phyloP scores from a whole-genome alignment of 1,139 yeast species.

The Yamadazyma membranifaciens region DNA sequence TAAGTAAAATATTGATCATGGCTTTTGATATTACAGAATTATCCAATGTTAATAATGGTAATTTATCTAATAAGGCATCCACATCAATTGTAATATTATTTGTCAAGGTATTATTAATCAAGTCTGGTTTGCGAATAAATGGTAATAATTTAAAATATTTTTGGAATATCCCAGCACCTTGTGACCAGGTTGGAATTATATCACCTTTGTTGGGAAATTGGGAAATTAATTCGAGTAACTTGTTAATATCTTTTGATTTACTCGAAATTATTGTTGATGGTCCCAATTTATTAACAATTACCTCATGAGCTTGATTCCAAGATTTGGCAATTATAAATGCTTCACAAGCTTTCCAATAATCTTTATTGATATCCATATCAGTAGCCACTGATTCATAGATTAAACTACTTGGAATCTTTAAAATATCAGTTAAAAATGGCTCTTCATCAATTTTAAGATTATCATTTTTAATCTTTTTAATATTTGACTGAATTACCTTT shows the following conservation, averaged over 20 bases:
- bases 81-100: slow-evolving; percentile 15
- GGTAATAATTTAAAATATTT: slow-evolving; percentile 38
- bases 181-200: slow-evolving; percentile 54
- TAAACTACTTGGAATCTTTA: slow-evolving; percentile 46
- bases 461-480: slow-evolving; percentile 33
- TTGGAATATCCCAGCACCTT: slow-evolving; percentile 58
- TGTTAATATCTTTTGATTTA: slow-evolving; percentile 28
- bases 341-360: slow-evolving; percentile 59
- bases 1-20: slow-evolving; percentile 53
- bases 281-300: slow-evolving; percentile 59
- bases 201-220: slow-evolving; percentile 46
- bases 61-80: slow-evolving; percentile 38
- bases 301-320: slow-evolving; percentile 63
- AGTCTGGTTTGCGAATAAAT: slow-evolving; percentile 7
- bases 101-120: slow-evolving; percentile 9
- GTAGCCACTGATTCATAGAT: slow-evolving; percentile 55
- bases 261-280: slow-evolving; percentile 60
- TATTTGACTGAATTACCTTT: slow-evolving; percentile 46
- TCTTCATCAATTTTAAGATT: slow-evolving; percentile 27
- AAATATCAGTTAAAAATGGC: slow-evolving; percentile 28
- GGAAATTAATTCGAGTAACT: slow-evolving; percentile 40
- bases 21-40: slow-evolving; percentile 26
- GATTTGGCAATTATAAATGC: slow-evolving; percentile 62
- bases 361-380: slow-evolving; percentile 33
- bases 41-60: slow-evolving; percentile 37